Base-by-base conservation (phyloP, 345 rosid species). In the Boechera stricta region DNA sequence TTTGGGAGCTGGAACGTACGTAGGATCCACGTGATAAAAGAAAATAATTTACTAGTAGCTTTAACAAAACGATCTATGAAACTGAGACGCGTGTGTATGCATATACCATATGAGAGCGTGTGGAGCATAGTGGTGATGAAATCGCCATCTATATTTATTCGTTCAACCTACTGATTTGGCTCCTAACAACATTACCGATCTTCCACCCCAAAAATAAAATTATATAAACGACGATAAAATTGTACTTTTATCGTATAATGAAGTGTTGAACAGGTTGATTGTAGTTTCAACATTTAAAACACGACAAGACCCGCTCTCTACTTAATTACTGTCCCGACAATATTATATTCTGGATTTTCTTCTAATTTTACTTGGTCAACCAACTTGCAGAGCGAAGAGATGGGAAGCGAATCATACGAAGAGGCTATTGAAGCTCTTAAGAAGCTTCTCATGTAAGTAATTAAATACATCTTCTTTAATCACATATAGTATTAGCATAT, bases 381-480 rank as follows among this genome's bases (percentile, higher is more conserved):
- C 73, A 72, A 72, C 57, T 52, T 52, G 68, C 86, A 93, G 98
- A 86, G 85, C 70, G 86, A 89, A 84, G 89, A 87, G 44, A 94
- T 94, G 98, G 94, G 86, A 42, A 82, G 67, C 29, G 85, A 91
- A 68, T 68, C 94, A 48, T 94, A 94, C 72, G 83, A 91, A 51
- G 89, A 94, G 75, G 96, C 98, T 82, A 86, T 90, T 65, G 91
- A 87, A 84, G 88, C 86, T 77, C 98, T 94, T 76, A 89, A 89
- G 89, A 91, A 90, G 72, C 93, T 94, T 75, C 87, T 94, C 79
- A 80, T 81, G 98, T 91, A 72, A 24, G 64, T 56, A 33, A 21
- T 21, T 21, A 21, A 15, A 44, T 24, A 16, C 16, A 63, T 55
- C 62, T 10, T 71, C 33, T 33, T 16, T 32, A 55, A 12, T 71